Evolutionary conservation across 768 basidiomycete species (phyloP).

Genomic region (Rhodotorula paludigena): DNA sequence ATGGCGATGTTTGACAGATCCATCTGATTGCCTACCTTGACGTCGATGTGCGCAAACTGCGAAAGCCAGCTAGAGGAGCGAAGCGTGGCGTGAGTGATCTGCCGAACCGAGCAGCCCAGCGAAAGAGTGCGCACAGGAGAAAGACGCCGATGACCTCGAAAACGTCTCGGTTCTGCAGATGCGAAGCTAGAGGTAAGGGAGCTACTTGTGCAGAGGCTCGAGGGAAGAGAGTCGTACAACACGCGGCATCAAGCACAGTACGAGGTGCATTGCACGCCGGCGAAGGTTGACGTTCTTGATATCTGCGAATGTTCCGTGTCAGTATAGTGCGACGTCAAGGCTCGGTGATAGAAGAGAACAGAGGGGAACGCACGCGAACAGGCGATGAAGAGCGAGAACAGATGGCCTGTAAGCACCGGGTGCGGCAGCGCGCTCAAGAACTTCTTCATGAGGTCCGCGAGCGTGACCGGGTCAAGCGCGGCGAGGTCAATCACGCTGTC

Average conservation of each 20-base stretch:
- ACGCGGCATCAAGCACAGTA: conserved; percentile 32
- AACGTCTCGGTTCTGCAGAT: conserved; percentile 23
- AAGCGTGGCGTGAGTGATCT: fast-evolving
- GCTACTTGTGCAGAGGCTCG: no score
- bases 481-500: conserved; percentile 30
- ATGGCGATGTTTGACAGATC: conserved; percentile 17
- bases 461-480: conserved; percentile 29
- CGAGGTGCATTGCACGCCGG: conserved; percentile 19
- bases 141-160: conserved; percentile 34
- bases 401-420: conserved; percentile 19
- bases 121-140: background rate
- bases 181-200: background rate
- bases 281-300: conserved; percentile 19
- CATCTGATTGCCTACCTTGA: conserved; percentile 23
- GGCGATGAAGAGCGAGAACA: conserved; percentile 32
- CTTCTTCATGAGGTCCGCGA: conserved; percentile 20
- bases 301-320: background rate
- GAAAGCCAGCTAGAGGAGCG: conserved; percentile 8
- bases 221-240: background rate
- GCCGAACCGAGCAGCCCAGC: background rate
- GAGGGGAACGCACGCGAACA: conserved; percentile 15
- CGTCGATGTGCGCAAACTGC: conserved; percentile 13
- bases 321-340: no score
- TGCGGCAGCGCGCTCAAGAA: conserved; percentile 23
- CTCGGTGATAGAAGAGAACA: background rate